Evolutionary conservation across 2,329 filamentous ascomycete species (phyloP).

Genomic region (Hymenoscyphus scutula): DNA sequence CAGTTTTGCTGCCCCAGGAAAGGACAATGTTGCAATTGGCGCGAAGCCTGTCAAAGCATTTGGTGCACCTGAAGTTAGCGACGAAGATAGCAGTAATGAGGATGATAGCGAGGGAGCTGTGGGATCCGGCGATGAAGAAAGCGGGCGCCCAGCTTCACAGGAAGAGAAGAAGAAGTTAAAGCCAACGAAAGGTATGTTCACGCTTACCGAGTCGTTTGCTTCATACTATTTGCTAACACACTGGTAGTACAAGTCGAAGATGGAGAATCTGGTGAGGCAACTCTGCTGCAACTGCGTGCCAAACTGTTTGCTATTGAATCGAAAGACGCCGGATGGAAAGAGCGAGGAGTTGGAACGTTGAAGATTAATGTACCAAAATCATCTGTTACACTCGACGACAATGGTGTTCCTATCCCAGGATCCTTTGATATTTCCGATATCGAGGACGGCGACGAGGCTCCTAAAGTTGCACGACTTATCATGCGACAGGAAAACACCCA

Average conservation of each 20-base stretch:
- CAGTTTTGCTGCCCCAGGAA: slow-evolving; percentile 68
- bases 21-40: slow-evolving; percentile 44
- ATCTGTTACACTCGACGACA: slow-evolving; percentile 55
- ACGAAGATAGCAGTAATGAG: slow-evolving; percentile 47
- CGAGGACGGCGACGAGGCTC: slow-evolving; percentile 40
- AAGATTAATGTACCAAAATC: slow-evolving; percentile 74
- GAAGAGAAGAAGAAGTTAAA: slow-evolving; percentile 62
- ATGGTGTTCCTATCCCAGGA: slow-evolving; percentile 37
- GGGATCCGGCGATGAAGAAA: slow-evolving; percentile 45
- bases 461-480: slow-evolving; percentile 66
- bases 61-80: slow-evolving; percentile 70
- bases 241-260: slow-evolving; percentile 68
- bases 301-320: slow-evolving; percentile 80
- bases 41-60: slow-evolving; percentile 70
- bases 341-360: slow-evolving; percentile 78
- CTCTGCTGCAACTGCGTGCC: slow-evolving; percentile 71
- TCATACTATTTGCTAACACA: slow-evolving; percentile 28
- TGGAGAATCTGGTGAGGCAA: slow-evolving; percentile 80
- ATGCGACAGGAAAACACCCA: slow-evolving; percentile 91
- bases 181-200: slow-evolving; percentile 69
- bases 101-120: slow-evolving; percentile 43
- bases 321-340: slow-evolving; percentile 70
- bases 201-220: too few species aligned
- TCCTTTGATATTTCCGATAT: slow-evolving; percentile 57
- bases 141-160: slow-evolving; percentile 48